Conservation (phyloP, 2,329 filamentous ascomycete genomes). For the Fusarium zealandicum region DNA sequence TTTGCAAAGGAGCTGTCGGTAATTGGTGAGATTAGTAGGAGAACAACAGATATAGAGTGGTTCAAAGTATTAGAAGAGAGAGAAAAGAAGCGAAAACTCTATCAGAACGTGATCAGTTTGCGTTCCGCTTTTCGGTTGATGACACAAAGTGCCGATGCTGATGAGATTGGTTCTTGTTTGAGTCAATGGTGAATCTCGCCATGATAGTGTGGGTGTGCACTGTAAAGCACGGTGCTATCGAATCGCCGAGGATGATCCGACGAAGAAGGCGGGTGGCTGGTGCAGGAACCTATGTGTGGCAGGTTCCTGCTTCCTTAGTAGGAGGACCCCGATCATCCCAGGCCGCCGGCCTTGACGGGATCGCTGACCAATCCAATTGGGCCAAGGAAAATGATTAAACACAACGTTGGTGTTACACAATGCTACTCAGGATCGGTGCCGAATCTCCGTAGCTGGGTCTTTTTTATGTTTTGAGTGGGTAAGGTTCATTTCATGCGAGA, state of each 20-base stretch:
- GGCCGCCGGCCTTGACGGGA: slow-evolving; percentile 13
- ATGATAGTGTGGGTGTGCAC: slow-evolving; percentile 12
- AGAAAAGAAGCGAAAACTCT: not conserved
- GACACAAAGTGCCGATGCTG: slow-evolving; percentile 4
- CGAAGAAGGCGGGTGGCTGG: not conserved
- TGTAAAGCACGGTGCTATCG: not conserved
- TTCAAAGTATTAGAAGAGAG: not conserved
- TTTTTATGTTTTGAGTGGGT: slow-evolving; percentile 9
- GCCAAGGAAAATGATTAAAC: not conserved
- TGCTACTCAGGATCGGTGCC: no score
- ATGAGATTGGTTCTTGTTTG: slow-evolving; percentile 6
- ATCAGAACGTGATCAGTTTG: not conserved
- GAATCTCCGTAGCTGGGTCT: no score
- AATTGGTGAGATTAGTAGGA: not conserved
- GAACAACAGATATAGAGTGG: not conserved
- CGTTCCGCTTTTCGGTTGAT: not conserved
- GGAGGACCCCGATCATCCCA: slow-evolving; percentile 12
- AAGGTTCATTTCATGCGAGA: not conserved
- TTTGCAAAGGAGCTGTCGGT: not conserved
- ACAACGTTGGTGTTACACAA: not conserved
- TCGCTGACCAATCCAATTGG: slow-evolving; percentile 19
- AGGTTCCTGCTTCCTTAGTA: no score
- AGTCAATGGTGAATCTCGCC: no score
- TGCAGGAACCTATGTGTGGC: no score
- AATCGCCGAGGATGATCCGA: slow-evolving; percentile 28